Evolutionary conservation across 106 monocot species (phyloP).

Genomic region (Gastrodia elata): DNA sequence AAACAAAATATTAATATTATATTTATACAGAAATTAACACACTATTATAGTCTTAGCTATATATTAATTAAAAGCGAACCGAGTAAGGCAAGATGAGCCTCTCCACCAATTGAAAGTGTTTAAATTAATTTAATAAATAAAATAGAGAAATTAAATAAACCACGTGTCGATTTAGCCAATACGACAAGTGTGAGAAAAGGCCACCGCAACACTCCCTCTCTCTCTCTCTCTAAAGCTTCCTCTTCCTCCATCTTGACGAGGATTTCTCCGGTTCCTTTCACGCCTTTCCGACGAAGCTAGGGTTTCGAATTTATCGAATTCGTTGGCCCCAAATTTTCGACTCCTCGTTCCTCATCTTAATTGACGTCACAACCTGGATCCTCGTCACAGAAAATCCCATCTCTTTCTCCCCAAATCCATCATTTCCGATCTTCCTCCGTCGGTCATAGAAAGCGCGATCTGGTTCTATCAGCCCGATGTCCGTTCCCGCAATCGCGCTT

Average conservation of each 20-base stretch:
- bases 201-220: too few relatives aligned
- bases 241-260: neutral
- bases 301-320: neutral
- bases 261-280: neutral
- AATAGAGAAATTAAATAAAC: too few relatives aligned
- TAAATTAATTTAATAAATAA: too few relatives aligned
- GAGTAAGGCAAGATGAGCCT: too few relatives aligned
- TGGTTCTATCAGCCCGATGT: conserved; percentile 24
- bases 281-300: conserved; percentile 3
- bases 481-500: conserved; percentile 64
- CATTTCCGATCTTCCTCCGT: neutral
- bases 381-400: neutral
- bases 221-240: neutral
- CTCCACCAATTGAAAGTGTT: too few relatives aligned
- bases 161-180: too few relatives aligned
- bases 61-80: too few relatives aligned
- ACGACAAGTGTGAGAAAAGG: too few relatives aligned
- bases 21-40: too few relatives aligned
- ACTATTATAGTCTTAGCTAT: too few relatives aligned
- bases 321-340: too few relatives aligned
- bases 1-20: too few relatives aligned
- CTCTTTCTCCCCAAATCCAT: neutral
- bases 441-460: neutral
- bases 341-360: neutral
- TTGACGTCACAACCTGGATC: neutral